Evolutionary conservation across 1,139 yeast genomes (phyloP).

Genomic region (Candida tetrigidarum): DNA sequence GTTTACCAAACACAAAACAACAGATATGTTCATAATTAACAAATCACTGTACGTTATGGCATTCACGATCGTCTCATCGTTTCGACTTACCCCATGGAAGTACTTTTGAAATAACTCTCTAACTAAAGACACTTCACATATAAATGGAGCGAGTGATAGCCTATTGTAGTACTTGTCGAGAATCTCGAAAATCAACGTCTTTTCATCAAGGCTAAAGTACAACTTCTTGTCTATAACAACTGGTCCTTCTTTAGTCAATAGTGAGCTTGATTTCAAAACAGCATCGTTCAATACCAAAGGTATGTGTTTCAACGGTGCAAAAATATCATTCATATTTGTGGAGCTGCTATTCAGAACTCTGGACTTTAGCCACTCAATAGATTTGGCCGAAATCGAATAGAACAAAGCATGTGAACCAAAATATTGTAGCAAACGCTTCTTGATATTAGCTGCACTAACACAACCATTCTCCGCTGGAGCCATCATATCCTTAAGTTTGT

Average conservation of each 20-base stretch:
- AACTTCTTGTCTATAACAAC: constrained; percentile 3
- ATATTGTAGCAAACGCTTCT: constrained; percentile 15
- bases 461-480: constrained; percentile 15
- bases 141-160: constrained; percentile 12
- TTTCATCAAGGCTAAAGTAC: constrained; percentile 12
- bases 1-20: constrained; percentile 19
- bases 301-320: constrained; percentile 15
- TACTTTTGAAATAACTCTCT: constrained; percentile 17
- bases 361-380: constrained; percentile 21
- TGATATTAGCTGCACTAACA: constrained; percentile 7
- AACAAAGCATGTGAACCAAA: constrained; percentile 24
- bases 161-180: constrained; percentile 14
- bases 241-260: constrained; percentile 3
- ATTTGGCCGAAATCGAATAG: constrained; percentile 22
- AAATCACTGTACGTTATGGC: constrained; percentile 17
- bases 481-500: constrained; percentile 16
- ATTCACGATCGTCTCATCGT: constrained; percentile 12
- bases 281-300: constrained; percentile 16
- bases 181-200: constrained; percentile 14
- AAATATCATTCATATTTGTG: constrained; percentile 11
- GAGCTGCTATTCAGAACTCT: constrained; percentile 13
- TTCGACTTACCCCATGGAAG: constrained; percentile 12
- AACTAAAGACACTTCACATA: constrained; percentile 12
- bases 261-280: constrained; percentile 10
- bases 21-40: constrained; percentile 22